phyloP scores from a whole-genome alignment of 2,329 filamentous ascomycete species.

The Aphanocladium album region DNA sequence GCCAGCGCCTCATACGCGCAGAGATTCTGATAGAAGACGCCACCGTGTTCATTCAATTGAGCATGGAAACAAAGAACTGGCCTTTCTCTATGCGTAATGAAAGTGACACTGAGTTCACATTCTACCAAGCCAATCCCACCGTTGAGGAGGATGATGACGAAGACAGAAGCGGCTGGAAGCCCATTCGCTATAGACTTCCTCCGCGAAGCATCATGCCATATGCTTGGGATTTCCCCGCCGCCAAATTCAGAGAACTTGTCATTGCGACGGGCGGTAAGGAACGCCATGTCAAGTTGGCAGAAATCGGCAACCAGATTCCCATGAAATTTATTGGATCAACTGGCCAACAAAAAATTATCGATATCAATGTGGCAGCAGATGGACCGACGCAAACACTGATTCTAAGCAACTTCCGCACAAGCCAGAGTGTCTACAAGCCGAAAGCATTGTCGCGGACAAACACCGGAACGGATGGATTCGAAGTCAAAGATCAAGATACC shows the following conservation, averaged over 20 bases:
- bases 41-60: conserved; percentile 89
- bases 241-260: conserved; percentile 91
- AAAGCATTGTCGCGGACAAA: conserved; percentile 46
- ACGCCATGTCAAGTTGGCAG: conserved; percentile 86
- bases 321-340: conserved; percentile 75
- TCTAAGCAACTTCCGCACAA: conserved; percentile 86
- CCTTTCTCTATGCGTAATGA: conserved; percentile 98
- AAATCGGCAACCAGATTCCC: conserved; percentile 93
- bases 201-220: conserved; percentile 98
- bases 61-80: conserved; percentile 90
- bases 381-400: conserved; percentile 94
- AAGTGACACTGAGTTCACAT: conserved; percentile 93
- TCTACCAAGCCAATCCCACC: conserved; percentile 92
- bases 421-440: conserved; percentile 80
- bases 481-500: conserved; percentile 88
- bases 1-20: conserved; percentile 79
- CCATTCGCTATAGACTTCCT: conserved; percentile 86
- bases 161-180: conserved; percentile 83
- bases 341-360: conserved; percentile 79
- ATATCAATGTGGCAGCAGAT: conserved; percentile 92
- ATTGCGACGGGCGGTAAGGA: conserved; percentile 54
- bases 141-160: conserved; percentile 83
- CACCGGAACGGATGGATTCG: conserved; percentile 60
- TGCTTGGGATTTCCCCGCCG: conserved; percentile 97
- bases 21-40: conserved; percentile 90